These are phyloP conservation scores for Penicillium sp. DNA, from an alignment of 2,329 filamentous ascomycete species.

Conservation along the genomic window DNA sequence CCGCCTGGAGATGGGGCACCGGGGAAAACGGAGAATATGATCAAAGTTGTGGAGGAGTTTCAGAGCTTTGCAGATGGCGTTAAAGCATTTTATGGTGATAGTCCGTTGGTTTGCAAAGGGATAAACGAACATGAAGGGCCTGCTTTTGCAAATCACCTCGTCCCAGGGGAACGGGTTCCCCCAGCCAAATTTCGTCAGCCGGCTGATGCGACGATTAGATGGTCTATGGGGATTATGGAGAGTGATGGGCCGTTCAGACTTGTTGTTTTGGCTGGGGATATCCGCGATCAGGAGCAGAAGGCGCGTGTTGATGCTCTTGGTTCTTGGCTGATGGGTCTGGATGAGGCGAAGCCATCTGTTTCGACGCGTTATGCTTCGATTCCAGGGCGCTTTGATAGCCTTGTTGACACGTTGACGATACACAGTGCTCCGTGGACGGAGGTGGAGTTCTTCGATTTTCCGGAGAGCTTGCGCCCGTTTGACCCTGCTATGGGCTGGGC, in stretches of 20 bases:
- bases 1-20: background rate
- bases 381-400: conserved; percentile 41
- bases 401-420: conserved; percentile 62
- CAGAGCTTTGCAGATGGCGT: conserved; percentile 22
- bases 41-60: conserved; percentile 13
- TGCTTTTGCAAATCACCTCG: conserved; percentile 1
- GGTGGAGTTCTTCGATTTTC: conserved; percentile 53
- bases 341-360: conserved; percentile 28
- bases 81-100: conserved; percentile 16
- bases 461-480: conserved; percentile 51
- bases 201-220: conserved; percentile 12
- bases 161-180: conserved; percentile 16
- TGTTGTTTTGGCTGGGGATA: conserved; percentile 61
- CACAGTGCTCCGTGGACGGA: conserved; percentile 55
- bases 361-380: conserved; percentile 44
- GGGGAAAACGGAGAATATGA: conserved; percentile 16
- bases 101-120: conserved; percentile 13
- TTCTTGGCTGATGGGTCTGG: conserved; percentile 32
- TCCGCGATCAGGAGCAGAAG: conserved; percentile 48
- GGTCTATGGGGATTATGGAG: conserved; percentile 26
- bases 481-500: conserved; percentile 53
- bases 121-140: conserved; percentile 1
- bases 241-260: conserved; percentile 38
- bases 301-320: conserved; percentile 51
- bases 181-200: conserved; percentile 15